A percentile compares a stretch with the other conserved stretches of the same genome.
phyloP scores from a whole-genome alignment of 176 grass and related monocot species.

The Saccharum spontaneum region DNA sequence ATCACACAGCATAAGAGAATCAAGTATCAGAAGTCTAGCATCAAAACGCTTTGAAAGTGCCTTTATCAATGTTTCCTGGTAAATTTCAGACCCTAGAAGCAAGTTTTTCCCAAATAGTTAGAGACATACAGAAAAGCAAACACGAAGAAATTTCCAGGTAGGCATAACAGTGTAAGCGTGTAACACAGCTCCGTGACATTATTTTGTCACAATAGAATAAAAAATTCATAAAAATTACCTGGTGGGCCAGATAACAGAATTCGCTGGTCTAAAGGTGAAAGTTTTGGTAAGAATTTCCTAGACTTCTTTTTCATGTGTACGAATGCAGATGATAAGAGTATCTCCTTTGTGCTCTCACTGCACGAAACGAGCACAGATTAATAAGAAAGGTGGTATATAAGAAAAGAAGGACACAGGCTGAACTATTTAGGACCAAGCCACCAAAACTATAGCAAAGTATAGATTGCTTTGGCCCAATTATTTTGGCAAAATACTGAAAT shows the following conservation, averaged over 20 bases:
- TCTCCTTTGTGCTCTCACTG: conserved; percentile 65
- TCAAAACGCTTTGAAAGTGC: conserved; percentile 73
- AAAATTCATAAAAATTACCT: conserved; percentile 43
- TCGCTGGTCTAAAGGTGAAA: conserved; percentile 56
- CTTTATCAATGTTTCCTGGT: conserved; percentile 83
- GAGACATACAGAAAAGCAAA: not conserved
- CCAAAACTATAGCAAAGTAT: not conserved
- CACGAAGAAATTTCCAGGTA: not conserved
- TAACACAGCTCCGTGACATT: not conserved
- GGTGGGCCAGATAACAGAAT: conserved; percentile 75
- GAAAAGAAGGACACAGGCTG: not conserved
- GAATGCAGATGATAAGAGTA: conserved; percentile 52
- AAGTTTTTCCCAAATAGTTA: conserved; percentile 2
- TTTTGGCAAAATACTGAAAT: not conserved
- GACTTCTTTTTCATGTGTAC: conserved; percentile 64
- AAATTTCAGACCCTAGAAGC: conserved; percentile 65
- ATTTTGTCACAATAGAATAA: not conserved
- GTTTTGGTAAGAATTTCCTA: conserved; percentile 29
- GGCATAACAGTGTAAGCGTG: not conserved
- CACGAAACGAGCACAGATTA: conserved; percentile 24
- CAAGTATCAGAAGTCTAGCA: conserved; percentile 69
- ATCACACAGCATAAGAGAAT: conserved; percentile 63
- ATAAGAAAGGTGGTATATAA: not conserved
- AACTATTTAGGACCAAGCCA: not conserved
- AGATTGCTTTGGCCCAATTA: not conserved